Evolutionary conservation across 2,329 filamentous ascomycete species (phyloP).

Genomic region (Aciculosporium take): DNA sequence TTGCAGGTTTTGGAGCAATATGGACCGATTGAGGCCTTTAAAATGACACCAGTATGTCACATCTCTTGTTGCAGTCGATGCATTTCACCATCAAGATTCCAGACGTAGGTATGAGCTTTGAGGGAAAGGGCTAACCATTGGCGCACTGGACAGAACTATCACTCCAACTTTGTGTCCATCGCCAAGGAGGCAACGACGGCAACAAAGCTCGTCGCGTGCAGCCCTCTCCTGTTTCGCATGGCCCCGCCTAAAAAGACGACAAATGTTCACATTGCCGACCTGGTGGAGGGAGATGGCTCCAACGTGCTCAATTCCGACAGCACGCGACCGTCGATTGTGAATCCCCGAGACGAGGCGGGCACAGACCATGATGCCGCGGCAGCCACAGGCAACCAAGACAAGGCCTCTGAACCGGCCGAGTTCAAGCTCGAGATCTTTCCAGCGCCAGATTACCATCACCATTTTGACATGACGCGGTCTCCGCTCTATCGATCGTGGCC

Average conservation of each 20-base stretch:
- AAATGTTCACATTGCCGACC: conserved; percentile 20
- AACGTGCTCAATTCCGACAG: conserved; percentile 3
- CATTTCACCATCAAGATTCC: too few relatives aligned
- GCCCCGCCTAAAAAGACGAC: conserved; percentile 15
- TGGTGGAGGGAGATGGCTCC: conserved; percentile 12
- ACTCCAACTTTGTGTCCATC: conserved; percentile 36
- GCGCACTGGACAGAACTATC: conserved; percentile 24
- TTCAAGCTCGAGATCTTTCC: conserved; percentile 30
- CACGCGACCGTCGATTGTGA: conserved; percentile 1
- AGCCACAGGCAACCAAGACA: background rate
- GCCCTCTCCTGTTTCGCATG: conserved; percentile 34
- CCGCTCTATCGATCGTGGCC: conserved; percentile 30
- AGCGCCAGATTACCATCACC: conserved; percentile 25
- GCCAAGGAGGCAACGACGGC: conserved; percentile 27
- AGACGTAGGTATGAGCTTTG: too few relatives aligned
- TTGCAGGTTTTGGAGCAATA: conserved; percentile 36
- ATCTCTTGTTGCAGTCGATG: too few relatives aligned
- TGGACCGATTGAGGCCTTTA: conserved; percentile 38
- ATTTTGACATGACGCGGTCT: conserved; percentile 19
- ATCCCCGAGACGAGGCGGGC: background rate
- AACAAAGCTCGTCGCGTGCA: conserved; percentile 23
- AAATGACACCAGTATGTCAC: conserved; percentile 15
- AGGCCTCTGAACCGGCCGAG: conserved; percentile 13
- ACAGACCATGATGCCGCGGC: background rate
- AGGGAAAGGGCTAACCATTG: background rate